Evolutionary conservation across 2,329 filamentous ascomycete genomes (phyloP).

Genomic region (Microascus cirrosus): DNA sequence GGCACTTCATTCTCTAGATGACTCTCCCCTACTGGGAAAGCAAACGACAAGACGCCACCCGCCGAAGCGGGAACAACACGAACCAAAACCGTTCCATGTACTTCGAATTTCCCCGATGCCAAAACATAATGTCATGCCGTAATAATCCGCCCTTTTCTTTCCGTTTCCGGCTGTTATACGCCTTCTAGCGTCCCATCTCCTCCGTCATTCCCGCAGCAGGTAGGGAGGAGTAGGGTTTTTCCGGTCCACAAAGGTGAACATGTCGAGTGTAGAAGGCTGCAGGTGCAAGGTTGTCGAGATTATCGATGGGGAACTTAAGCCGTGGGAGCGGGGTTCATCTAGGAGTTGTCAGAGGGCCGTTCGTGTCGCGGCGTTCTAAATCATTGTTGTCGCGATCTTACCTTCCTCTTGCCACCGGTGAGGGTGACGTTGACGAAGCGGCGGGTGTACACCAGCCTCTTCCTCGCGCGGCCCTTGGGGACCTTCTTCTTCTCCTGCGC

Average conservation of each 20-base stretch:
- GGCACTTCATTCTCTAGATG: not conserved
- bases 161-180: not conserved
- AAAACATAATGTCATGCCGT: not conserved
- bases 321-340: conserved; percentile 31
- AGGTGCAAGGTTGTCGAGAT: conserved; percentile 5
- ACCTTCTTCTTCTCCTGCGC: conserved; percentile 91
- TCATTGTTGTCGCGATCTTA: conserved; percentile 21
- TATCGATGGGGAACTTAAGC: conserved; percentile 16
- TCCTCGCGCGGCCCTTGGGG: conserved; percentile 95
- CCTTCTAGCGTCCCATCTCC: not conserved
- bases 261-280: not conserved
- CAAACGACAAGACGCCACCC: not conserved
- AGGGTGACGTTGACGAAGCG: conserved; percentile 98
- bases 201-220: not conserved
- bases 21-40: not conserved
- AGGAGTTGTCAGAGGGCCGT: conserved; percentile 9
- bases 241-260: not conserved
- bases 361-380: not conserved
- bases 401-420: conserved; percentile 98
- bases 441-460: conserved; percentile 92
- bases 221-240: not conserved
- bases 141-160: not conserved
- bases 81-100: not conserved
- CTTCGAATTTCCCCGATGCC: not conserved
- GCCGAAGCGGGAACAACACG: not conserved